These are phyloP conservation scores for Ajuga chamaepitys DNA, from an alignment of 257 asterid species.

Conservation along the genomic window DNA sequence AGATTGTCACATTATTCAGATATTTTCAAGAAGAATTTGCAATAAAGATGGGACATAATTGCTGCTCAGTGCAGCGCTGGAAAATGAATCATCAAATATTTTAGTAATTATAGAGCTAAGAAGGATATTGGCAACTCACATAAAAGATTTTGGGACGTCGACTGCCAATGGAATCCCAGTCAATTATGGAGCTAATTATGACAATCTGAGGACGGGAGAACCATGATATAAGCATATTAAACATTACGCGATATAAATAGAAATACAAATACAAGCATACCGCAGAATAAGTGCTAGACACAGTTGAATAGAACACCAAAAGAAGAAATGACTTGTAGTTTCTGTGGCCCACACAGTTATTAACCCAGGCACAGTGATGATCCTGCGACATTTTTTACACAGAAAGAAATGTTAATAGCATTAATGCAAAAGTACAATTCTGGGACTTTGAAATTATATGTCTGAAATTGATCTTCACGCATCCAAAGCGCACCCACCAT, in stretches of 20 bases:
- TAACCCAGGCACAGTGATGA: conserved; percentile 93
- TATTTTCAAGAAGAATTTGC: background rate
- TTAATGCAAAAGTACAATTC: background rate
- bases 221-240: background rate
- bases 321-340: conserved; percentile 75
- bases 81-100: background rate
- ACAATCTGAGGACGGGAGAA: conserved; percentile 40
- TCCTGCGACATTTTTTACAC: conserved; percentile 40
- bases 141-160: conserved; percentile 36
- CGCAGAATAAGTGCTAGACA: conserved; percentile 54
- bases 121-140: conserved; percentile 40
- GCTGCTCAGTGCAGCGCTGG: background rate
- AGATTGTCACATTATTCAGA: background rate
- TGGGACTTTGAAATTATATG: background rate
- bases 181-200: conserved; percentile 30
- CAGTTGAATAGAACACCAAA: conserved; percentile 63
- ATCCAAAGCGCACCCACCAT: conserved; percentile 61
- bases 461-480: background rate
- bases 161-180: conserved; percentile 32
- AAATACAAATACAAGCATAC: conserved; percentile 30
- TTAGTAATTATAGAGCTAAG: background rate
- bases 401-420: background rate
- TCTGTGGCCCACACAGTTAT: conserved; percentile 84
- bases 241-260: background rate
- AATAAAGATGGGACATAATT: too few species aligned